These are phyloP conservation scores for Lindgomyces ingoldianus DNA, from an alignment of 495 filamentous ascomycete genomes.

Conservation along the genomic window DNA sequence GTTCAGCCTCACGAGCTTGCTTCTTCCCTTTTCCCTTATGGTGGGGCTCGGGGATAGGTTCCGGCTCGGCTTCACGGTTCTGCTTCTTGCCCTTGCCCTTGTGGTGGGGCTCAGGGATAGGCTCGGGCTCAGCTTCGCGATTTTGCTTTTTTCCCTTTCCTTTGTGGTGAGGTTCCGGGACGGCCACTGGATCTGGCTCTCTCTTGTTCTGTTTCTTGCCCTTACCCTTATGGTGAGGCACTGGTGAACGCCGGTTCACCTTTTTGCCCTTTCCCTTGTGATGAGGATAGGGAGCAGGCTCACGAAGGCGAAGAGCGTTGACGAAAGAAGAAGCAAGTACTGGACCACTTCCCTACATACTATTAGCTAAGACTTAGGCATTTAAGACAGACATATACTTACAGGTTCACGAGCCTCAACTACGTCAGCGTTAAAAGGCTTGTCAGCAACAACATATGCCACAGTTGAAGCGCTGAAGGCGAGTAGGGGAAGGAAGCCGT, in stretches of 20 bases:
- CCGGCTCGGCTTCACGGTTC: conserved; percentile 2
- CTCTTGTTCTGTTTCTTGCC: too few relatives aligned
- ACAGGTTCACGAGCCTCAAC: conserved; percentile 22
- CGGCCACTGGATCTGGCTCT: neutral
- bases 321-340: conserved; percentile 4
- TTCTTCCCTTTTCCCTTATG: conserved; percentile 28
- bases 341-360: conserved; percentile 10
- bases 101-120: conserved; percentile 1
- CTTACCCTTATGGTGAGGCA: too few relatives aligned
- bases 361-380: neutral
- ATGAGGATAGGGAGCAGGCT: neutral
- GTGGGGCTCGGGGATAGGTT: conserved; percentile 9
- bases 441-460: conserved; percentile 25
- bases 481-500: conserved; percentile 11
- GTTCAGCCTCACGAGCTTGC: neutral
- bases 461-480: conserved; percentile 16
- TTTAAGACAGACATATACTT: neutral
- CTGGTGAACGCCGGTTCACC: too few relatives aligned
- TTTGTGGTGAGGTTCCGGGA: conserved; percentile 10
- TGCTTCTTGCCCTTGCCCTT: conserved; percentile 17
- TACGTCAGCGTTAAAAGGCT: neutral
- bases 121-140: neutral
- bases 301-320: neutral
- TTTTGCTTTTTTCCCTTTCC: conserved; percentile 21
- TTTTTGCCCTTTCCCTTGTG: conserved; percentile 39